Conservation (phyloP, 345 rosid species). For the Carallia brachiata region DNA sequence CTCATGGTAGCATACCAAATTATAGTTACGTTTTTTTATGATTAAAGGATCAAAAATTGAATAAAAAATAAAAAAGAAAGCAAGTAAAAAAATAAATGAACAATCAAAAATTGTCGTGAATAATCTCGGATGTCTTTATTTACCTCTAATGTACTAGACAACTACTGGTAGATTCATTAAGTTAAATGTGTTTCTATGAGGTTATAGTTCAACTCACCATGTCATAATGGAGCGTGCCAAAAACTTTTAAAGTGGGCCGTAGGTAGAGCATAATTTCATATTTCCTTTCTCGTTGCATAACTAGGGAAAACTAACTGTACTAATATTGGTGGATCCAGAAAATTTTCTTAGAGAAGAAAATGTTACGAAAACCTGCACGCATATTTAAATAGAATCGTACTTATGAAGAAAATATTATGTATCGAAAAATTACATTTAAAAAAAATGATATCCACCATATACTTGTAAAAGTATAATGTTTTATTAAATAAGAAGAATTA, state of each 20-base stretch:
- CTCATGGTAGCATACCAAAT: constrained; percentile 1
- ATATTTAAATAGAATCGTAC: no score
- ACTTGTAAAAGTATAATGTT: no score
- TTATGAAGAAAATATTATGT: no score
- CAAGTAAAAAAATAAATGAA: no score
- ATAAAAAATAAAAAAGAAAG: no score
- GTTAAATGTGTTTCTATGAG: constrained; percentile 9
- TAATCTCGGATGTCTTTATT: background rate
- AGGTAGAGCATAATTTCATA: constrained; percentile 21
- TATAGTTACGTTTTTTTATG: background rate
- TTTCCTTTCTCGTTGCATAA: constrained; percentile 10
- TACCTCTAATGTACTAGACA: background rate
- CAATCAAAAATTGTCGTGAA: no score
- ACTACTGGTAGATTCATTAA: constrained; percentile 3
- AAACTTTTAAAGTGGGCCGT: constrained; percentile 27
- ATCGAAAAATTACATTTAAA: no score
- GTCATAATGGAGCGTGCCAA: constrained; percentile 11
- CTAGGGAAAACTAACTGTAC: constrained; percentile 8
- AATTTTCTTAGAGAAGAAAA: background rate
- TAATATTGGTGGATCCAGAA: background rate
- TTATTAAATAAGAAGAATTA: no score
- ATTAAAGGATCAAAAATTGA: no score
- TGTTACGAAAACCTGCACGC: background rate
- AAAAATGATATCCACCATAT: no score
- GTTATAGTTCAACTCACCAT: constrained; percentile 33